Evolutionary conservation across 2,329 filamentous ascomycete species (phyloP), one percentile per base, ranked within the genome.

Genomic region (Claviceps fusiformis): DNA sequence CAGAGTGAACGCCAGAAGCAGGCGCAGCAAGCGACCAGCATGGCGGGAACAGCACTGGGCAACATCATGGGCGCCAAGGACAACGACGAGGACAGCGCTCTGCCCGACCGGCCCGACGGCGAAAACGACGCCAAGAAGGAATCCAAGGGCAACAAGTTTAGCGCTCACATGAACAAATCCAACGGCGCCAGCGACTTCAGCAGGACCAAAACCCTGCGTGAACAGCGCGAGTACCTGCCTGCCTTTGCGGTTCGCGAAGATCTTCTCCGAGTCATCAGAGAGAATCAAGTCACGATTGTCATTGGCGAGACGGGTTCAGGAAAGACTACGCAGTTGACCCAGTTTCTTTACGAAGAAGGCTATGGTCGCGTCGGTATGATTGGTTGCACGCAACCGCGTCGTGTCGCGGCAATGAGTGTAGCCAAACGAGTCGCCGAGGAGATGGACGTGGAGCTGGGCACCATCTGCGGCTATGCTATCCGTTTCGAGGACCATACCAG

Each of bases 401-500:
- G 93, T 76, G 95, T 98, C 39, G 93, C 93, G 29, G 93, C 93
- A 27, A 98, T 98, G 93, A 96, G 91, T 72, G 93, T 98, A 33
- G 93, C 93, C 2, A 97, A 97, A 70, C 90, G 93, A 75, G 93
- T 98, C 44, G 89, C 89, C 56, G 93, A 98, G 71, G 93, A 98
- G 72, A 98, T 98, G 95, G 88, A 95, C 62, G 90, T 95, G 48
- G 85, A 85, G 55, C 75, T 98, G 10, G 93, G 93, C 51, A 85
- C 86, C 55, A 80, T 85, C 0, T 95, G 98, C 43, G 93, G 93
- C 35, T 98, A 98, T 69, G 90, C 93, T 0, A 98, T 98, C 67
- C 90, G 93, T 54, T 98, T 98, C 64, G 93, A 98, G 67, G 95
- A 98, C 68, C 96, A 91, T 69, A 98, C 93, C 1, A 95, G 89